phyloP scores from a whole-genome alignment of 2,329 filamentous ascomycete species.

The Neonectria magnoliae region DNA sequence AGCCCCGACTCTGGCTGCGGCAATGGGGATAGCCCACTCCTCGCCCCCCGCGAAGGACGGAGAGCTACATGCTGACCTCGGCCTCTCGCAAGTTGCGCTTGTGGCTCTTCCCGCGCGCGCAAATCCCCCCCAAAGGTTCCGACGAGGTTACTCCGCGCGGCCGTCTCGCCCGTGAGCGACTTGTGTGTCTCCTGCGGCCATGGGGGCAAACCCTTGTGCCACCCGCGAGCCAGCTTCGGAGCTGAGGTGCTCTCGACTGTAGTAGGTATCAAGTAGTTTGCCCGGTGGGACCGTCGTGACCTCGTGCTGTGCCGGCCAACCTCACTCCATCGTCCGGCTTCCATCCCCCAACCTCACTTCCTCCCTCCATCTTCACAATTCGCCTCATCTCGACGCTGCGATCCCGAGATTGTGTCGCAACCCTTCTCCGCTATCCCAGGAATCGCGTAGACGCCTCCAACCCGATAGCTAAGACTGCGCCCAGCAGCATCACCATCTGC shows the following conservation, averaged over 20 bases:
- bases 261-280: conserved; percentile 22
- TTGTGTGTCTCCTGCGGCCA: conserved; percentile 23
- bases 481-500: conserved; percentile 28
- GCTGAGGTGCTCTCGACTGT: conserved; percentile 22
- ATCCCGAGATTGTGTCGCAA: conserved; percentile 21
- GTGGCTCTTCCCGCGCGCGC: conserved; percentile 20
- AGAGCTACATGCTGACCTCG: conserved; percentile 25
- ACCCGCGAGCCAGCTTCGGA: conserved; percentile 38
- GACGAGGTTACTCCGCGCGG: conserved; percentile 38
- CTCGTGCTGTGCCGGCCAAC: conserved; percentile 41
- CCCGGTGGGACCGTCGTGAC: conserved; percentile 46
- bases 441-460: conserved; percentile 20
- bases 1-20: conserved; percentile 33
- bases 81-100: conserved; percentile 3
- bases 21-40: not conserved
- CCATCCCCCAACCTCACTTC: conserved; percentile 35
- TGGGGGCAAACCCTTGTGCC: conserved; percentile 31
- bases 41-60: conserved; percentile 16
- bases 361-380: conserved; percentile 28
- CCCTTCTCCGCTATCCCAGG: conserved; percentile 13
- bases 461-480: conserved; percentile 22
- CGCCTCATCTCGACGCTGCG: conserved; percentile 22
- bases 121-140: conserved; percentile 17
- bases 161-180: conserved; percentile 37
- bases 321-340: conserved; percentile 36